phyloP scores from a whole-genome alignment of 169 alveolate species.

The Cryptosporidium baileyi region DNA sequence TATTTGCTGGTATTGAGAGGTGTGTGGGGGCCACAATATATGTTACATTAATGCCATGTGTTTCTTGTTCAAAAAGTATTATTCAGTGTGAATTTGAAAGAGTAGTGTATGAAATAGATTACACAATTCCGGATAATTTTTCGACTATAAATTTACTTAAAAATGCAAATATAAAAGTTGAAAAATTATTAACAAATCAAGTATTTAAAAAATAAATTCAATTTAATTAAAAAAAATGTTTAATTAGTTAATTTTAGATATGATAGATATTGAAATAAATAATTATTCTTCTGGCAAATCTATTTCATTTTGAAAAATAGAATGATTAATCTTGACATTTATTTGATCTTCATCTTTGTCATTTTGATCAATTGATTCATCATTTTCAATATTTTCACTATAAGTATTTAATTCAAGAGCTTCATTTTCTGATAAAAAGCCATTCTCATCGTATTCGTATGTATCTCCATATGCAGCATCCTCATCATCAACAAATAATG shows the following conservation, averaged over 20 bases:
- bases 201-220: background rate
- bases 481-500: conserved; percentile 70
- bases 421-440: background rate
- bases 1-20: conserved; percentile 80
- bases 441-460: conserved; percentile 47
- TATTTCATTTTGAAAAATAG: conserved; percentile 62
- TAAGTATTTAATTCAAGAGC: background rate
- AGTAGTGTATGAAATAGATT: conserved; percentile 75
- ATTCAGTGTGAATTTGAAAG: conserved; percentile 78
- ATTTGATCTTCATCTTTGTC: background rate
- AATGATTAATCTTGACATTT: conserved; percentile 38
- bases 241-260: background rate
- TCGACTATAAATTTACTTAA: conserved; percentile 2
- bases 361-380: background rate
- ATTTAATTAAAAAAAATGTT: background rate
- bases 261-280: background rate
- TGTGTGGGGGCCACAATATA: conserved; percentile 76
- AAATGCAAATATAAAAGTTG: conserved; percentile 23
- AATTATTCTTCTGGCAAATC: conserved; percentile 34
- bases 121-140: conserved; percentile 3
- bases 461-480: conserved; percentile 60
- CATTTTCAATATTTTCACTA: background rate
- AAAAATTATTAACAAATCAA: background rate
- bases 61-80: conserved; percentile 81
- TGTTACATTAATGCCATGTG: conserved; percentile 82